Conservation (phyloP, 208 protist species). For the Balamuthia mandrillaris region DNA sequence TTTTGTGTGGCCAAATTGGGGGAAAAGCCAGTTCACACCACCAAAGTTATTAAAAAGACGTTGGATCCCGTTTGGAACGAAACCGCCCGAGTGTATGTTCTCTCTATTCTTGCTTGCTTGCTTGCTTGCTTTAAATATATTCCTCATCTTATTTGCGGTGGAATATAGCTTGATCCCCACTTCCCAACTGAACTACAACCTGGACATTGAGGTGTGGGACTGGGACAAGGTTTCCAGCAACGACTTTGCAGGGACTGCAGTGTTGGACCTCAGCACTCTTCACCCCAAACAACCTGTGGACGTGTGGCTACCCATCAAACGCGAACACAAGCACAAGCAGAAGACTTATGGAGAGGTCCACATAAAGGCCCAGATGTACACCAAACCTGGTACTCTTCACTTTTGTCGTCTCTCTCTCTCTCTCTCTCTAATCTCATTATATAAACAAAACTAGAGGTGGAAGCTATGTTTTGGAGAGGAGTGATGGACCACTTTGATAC, state of each 20-base stretch:
- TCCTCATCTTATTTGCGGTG: too few relatives aligned
- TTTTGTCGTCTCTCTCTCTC: neutral
- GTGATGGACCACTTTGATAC: slow-evolving; percentile 21
- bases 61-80: slow-evolving; percentile 17
- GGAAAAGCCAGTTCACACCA: neutral
- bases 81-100: neutral
- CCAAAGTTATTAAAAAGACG: neutral
- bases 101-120: neutral
- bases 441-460: neutral
- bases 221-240: slow-evolving; percentile 21
- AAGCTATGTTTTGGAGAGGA: neutral
- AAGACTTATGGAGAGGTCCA: slow-evolving; percentile 18
- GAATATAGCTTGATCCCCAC: neutral
- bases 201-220: slow-evolving; percentile 8
- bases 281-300: neutral
- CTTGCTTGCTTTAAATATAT: neutral
- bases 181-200: neutral
- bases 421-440: neutral
- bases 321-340: neutral
- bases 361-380: neutral
- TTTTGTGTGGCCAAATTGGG: neutral
- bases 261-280: slow-evolving; percentile 1
- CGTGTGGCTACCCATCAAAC: neutral
- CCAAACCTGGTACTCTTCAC: neutral
- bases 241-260: neutral